These are phyloP conservation scores for Boletus fagicola DNA, from an alignment of 768 basidiomycete genomes.

Conservation along the genomic window DNA sequence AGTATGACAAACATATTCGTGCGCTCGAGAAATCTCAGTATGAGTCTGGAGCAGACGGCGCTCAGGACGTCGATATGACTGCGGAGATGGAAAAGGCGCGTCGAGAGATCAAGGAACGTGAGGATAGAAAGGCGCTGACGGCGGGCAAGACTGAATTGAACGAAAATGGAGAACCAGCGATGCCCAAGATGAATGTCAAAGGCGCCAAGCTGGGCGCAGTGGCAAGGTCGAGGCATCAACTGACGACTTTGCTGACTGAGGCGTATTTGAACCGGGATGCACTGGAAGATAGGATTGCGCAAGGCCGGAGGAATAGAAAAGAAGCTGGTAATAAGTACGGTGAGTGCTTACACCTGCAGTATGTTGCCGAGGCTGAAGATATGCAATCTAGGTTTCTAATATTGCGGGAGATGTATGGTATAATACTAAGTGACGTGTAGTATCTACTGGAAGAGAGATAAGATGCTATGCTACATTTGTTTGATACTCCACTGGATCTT, in stretches of 20 bases:
- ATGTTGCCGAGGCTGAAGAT: not conserved
- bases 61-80: conserved; percentile 60
- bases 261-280: conserved; percentile 83
- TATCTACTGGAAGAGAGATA: conserved; percentile 17
- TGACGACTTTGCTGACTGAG: conserved; percentile 76
- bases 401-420: not conserved
- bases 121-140: conserved; percentile 75
- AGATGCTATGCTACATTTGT: conserved; percentile 27
- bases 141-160: conserved; percentile 44
- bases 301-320: conserved; percentile 79
- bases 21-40: conserved; percentile 75
- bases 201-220: conserved; percentile 69
- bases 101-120: conserved; percentile 68
- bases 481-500: not conserved
- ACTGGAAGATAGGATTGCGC: conserved; percentile 80
- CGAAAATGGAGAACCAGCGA: conserved; percentile 44
- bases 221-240: conserved; percentile 73
- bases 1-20: conserved; percentile 69
- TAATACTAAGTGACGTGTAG: conserved; percentile 9
- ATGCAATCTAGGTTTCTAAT: conserved; percentile 24
- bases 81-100: conserved; percentile 79
- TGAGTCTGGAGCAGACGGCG: conserved; percentile 39
- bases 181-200: conserved; percentile 83
- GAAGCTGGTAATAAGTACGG: conserved; percentile 93
- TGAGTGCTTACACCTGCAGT: conserved; percentile 31